A percentile compares a stretch with the other conserved stretches of the same genome.
Conservation (phyloP, 441 rosid species). For the Viola pubescens region DNA sequence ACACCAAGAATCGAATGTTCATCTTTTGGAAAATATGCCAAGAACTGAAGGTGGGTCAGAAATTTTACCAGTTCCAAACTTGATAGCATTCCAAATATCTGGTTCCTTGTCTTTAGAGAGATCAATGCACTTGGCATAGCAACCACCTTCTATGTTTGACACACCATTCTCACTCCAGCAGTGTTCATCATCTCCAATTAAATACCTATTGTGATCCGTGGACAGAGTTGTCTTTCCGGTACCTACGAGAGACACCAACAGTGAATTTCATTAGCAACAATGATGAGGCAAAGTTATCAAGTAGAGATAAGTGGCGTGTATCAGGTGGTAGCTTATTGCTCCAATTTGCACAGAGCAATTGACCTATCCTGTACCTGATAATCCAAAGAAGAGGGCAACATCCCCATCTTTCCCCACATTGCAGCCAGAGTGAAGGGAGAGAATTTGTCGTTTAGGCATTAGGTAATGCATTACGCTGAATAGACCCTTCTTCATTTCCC, state of each 20-base stretch:
- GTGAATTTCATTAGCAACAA: slow-evolving; percentile 13
- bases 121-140: slow-evolving; percentile 90
- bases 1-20: not conserved
- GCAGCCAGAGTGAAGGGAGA: slow-evolving; percentile 93
- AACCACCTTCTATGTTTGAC: slow-evolving; percentile 89
- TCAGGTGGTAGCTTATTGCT: slow-evolving; percentile 18
- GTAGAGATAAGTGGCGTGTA: slow-evolving; percentile 20
- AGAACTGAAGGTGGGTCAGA: slow-evolving; percentile 1
- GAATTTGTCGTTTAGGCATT: slow-evolving; percentile 88
- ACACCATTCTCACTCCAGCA: slow-evolving; percentile 85
- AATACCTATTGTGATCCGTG: slow-evolving; percentile 80
- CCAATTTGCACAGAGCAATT: slow-evolving; percentile 11
- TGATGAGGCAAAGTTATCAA: not conserved
- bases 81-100: slow-evolving; percentile 89
- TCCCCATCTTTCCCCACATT: slow-evolving; percentile 93
- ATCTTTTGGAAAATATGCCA: not conserved
- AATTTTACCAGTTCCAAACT: slow-evolving; percentile 68
- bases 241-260: slow-evolving; percentile 32
- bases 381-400: slow-evolving; percentile 95
- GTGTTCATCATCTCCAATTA: slow-evolving; percentile 88
- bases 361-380: slow-evolving; percentile 61
- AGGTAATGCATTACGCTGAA: slow-evolving; percentile 94
- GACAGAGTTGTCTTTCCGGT: slow-evolving; percentile 90
- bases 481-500: slow-evolving; percentile 97
- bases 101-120: slow-evolving; percentile 84